phyloP scores from a whole-genome alignment of 176 grass and related monocot genomes.

The Zea mays region DNA sequence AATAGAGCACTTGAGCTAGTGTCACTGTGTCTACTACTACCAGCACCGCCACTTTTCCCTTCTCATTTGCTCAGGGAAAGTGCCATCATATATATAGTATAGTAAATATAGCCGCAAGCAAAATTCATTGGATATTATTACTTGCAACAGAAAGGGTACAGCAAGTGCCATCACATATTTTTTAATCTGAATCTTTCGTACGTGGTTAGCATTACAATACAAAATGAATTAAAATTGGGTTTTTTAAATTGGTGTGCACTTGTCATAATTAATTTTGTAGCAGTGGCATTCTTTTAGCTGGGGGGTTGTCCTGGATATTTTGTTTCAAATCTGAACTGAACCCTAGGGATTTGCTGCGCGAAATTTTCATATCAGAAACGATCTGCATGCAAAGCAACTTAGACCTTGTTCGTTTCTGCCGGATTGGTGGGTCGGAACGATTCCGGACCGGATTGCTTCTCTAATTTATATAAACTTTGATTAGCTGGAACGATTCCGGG shows the following conservation, averaged over 20 bases:
- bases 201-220: too few relatives aligned
- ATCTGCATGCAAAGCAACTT: neutral
- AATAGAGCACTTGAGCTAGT: neutral
- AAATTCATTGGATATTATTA: neutral
- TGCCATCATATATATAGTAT: neutral
- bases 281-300: neutral
- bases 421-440: too few relatives aligned
- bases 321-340: neutral
- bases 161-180: too few relatives aligned
- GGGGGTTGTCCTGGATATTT: neutral
- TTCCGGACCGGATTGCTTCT: too few relatives aligned
- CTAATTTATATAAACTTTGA: too few relatives aligned
- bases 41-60: neutral
- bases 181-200: too few relatives aligned
- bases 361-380: neutral
- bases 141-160: neutral
- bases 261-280: neutral
- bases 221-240: too few relatives aligned
- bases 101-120: neutral
- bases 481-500: too few relatives aligned
- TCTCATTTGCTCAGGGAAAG: neutral
- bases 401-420: too few relatives aligned
- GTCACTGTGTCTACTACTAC: too few relatives aligned
- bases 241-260: too few relatives aligned
- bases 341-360: neutral